phyloP scores from a whole-genome alignment of 345 rosid species.

The Brassica carinata region DNA sequence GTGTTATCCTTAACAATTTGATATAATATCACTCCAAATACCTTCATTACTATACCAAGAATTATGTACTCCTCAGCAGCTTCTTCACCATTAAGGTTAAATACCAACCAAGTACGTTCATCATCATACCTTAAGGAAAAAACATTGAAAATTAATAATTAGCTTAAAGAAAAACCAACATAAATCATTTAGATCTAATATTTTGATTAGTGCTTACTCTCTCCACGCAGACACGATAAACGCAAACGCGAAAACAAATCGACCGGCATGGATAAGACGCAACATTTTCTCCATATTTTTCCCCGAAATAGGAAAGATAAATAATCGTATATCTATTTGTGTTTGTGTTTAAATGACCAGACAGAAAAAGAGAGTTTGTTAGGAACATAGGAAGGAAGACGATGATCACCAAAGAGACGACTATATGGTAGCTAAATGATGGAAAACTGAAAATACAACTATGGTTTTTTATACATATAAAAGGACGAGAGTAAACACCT shows the following conservation, averaged over 20 bases:
- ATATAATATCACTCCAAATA: not conserved
- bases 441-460: not conserved
- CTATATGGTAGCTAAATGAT: not conserved
- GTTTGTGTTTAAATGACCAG: not conserved
- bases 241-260: constrained; percentile 23
- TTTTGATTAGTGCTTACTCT: constrained; percentile 25
- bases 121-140: constrained; percentile 1
- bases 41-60: constrained; percentile 3
- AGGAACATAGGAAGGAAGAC: constrained; percentile 2
- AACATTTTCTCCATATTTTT: constrained; percentile 25
- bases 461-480: not conserved
- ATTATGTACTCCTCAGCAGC: constrained; percentile 14
- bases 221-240: constrained; percentile 28
- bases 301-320: not conserved
- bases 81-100: constrained; percentile 11
- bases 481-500: not conserved
- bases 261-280: constrained; percentile 11
- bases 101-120: constrained; percentile 7
- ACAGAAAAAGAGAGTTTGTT: not conserved
- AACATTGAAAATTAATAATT: not conserved
- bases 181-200: not conserved
- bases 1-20: not conserved
- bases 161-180: not conserved
- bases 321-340: not conserved
- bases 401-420: constrained; percentile 21